Percentiles rank a stretch among this genome's conserved stretches.
Evolutionary conservation across 805 yeast species (phyloP).

Genomic region (Myxozyma geophila): DNA sequence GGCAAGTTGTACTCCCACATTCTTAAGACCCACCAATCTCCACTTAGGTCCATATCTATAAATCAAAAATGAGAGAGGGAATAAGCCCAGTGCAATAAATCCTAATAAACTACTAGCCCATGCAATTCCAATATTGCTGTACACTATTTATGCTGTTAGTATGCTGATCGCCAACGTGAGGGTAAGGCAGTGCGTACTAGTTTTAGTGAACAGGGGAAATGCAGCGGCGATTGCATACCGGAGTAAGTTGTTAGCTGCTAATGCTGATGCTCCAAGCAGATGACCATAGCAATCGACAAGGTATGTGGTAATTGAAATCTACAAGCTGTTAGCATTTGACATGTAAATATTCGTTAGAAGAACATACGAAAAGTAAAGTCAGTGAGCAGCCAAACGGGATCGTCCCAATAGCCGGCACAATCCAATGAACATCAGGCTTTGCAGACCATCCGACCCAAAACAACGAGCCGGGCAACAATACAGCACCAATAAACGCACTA

Average conservation of each 20-base stretch:
- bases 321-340: slow-evolving; percentile 43
- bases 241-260: slow-evolving; percentile 82
- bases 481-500: slow-evolving; percentile 61
- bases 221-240: slow-evolving; percentile 76
- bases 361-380: slow-evolving; percentile 42
- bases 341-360: neutral
- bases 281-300: slow-evolving; percentile 76
- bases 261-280: slow-evolving; percentile 74
- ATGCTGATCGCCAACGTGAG: slow-evolving; percentile 29
- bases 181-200: slow-evolving; percentile 49
- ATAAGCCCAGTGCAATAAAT: slow-evolving; percentile 57
- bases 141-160: slow-evolving; percentile 49
- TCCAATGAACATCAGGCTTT: slow-evolving; percentile 65
- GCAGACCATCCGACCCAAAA: slow-evolving; percentile 86
- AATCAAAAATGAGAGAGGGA: slow-evolving; percentile 60
- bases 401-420: slow-evolving; percentile 73
- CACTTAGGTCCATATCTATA: slow-evolving; percentile 22
- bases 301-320: slow-evolving; percentile 69
- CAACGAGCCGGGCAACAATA: slow-evolving; percentile 65
- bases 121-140: slow-evolving; percentile 64
- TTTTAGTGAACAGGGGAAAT: slow-evolving; percentile 82
- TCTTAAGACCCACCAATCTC: neutral
- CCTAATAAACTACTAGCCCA: slow-evolving; percentile 81
- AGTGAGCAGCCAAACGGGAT: slow-evolving; percentile 62
- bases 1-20: neutral